A percentile compares a stretch with the other conserved stretches of the same genome.
Conservation (phyloP, 83 land plant genomes). For the Picea engelmannii region DNA sequence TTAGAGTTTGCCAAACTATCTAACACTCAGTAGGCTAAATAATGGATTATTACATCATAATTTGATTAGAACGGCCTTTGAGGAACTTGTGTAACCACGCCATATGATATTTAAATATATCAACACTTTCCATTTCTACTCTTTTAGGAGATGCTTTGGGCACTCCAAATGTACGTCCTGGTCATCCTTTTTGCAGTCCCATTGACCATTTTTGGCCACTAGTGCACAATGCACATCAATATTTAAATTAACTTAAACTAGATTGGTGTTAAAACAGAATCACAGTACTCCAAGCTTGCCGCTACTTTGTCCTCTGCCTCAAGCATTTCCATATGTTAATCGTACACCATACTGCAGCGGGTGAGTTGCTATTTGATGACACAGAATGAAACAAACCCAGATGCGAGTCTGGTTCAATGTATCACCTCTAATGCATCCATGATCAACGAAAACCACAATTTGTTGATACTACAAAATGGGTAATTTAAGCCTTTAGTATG, state of each 20-base stretch:
- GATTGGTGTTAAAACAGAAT: neutral
- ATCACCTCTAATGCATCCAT: neutral
- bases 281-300: neutral
- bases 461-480: neutral
- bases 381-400: conserved; percentile 6
- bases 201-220: too few species aligned
- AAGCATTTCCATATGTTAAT: neutral
- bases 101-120: neutral
- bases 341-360: too few species aligned
- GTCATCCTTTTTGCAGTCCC: neutral
- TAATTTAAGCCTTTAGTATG: neutral
- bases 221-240: too few species aligned
- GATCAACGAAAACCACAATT: neutral
- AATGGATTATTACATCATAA: neutral
- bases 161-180: neutral
- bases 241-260: too few species aligned
- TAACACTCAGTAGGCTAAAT: neutral
- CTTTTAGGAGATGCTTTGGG: neutral
- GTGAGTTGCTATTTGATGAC: too few species aligned
- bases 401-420: neutral
- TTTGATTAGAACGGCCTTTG: neutral
- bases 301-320: neutral
- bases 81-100: neutral
- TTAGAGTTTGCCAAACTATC: neutral
- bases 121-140: too few species aligned